Evolutionary conservation across 345 rosid genomes (phyloP), one percentile per base, ranked within the genome.

Genomic region (Aquilaria malaccensis): DNA sequence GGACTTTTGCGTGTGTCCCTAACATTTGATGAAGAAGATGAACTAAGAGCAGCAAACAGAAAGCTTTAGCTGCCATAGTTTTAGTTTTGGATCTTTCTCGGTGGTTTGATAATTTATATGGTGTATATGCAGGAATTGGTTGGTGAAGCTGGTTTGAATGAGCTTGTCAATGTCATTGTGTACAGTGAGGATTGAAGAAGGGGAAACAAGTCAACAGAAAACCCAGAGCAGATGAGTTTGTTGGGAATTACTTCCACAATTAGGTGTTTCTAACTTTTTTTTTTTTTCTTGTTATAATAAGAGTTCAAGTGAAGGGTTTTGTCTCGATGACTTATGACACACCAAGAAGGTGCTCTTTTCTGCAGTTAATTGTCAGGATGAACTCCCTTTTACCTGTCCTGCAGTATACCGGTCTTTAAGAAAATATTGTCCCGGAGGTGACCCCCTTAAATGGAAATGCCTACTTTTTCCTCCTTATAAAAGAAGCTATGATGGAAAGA

Each of bases 141-240:
- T 68, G 74, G 74, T 68, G 50, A 72, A 67, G 76, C 58, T 56
- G 78, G 74, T 73, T 30, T 30, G 80, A 71, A 73, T 64, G 60
- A 57, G 7, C 43, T 37, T 37, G 43, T 37, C 43, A 37, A 37
- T 37, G 43, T 37, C 7, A 37, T 37, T 5, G 43, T 37, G 43
- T 4, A 37, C 5, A 37, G 43, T 37, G 43, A 37, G 43, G 43
- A 37, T 37, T 37, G 3, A 37, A 3, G 43, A 37, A 9, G 43
- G 5, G 43, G 43, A 37, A 37, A 37, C 43, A 4, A 37, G 43
- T 37, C 43, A 37, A 37, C 43, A 37, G 7, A 4, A 37, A 37
- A 37, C 5, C 2, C 43, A 37, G 43, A 2, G 6, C 64, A 14
- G 66, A 52, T 61, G 70, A 58, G 70, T 59, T 72, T 56, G 79